phyloP scores from a whole-genome alignment of 2,329 filamentous ascomycete genomes.

The Ophiognomonia clavigignenti-juglandacearum region DNA sequence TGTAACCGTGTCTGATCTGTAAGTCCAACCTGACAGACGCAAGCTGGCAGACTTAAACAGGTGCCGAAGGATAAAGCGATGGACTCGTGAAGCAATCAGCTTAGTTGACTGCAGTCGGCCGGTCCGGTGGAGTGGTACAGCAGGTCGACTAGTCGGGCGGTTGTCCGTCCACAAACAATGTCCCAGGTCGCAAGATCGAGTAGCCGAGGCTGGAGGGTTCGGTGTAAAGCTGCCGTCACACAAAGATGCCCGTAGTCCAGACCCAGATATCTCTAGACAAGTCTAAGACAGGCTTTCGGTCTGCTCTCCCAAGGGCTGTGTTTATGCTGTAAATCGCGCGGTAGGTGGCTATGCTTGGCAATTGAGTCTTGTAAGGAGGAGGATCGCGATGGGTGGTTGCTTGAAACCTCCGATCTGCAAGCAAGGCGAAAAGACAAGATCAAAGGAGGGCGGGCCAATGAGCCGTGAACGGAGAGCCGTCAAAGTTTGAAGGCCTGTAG shows the following conservation, averaged over 20 bases:
- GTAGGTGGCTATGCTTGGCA: no score
- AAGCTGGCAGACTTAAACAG: not conserved
- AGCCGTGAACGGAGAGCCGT: not conserved
- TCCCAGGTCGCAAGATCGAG: not conserved
- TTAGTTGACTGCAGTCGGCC: slow-evolving; percentile 6
- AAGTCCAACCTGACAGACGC: not conserved
- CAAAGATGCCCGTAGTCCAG: no score
- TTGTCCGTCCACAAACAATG: not conserved
- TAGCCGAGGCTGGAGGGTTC: not conserved
- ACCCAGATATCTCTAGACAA: no score
- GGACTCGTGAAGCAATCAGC: slow-evolving; percentile 6
- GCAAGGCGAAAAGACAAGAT: not conserved
- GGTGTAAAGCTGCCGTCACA: not conserved
- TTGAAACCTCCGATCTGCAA: not conserved
- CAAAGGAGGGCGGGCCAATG: not conserved
- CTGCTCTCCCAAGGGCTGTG: no score
- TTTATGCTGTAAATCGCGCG: no score
- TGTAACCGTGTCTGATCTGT: slow-evolving; percentile 1
- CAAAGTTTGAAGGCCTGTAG: slow-evolving; percentile 6
- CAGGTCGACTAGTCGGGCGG: slow-evolving; percentile 3
- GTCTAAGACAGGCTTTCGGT: no score
- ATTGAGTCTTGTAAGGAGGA: no score
- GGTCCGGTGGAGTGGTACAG: slow-evolving; percentile 2
- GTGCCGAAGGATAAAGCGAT: not conserved
- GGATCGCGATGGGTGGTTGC: no score